These are phyloP conservation scores for Phytophthora aleatoria DNA, from an alignment of 352 stramenopile species.

Conservation along the genomic window DNA sequence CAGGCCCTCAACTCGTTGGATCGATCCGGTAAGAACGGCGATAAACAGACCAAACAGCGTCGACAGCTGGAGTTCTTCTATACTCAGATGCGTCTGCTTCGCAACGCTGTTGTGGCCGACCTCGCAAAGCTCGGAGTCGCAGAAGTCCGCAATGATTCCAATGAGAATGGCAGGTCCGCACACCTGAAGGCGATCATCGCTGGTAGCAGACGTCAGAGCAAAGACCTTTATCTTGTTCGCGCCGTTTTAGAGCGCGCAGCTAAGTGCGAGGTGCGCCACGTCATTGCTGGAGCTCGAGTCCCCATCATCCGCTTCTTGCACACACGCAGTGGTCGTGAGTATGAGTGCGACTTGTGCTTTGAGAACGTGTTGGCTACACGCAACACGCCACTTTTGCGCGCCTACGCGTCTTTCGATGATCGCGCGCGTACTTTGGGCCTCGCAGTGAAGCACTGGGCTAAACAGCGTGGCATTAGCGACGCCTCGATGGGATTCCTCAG, in stretches of 20 bases:
- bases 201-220: slow-evolving; percentile 39
- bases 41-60: slow-evolving; percentile 39
- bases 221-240: slow-evolving; percentile 60
- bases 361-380: slow-evolving; percentile 80
- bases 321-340: slow-evolving; percentile 35
- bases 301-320: slow-evolving; percentile 85
- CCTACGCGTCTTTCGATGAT: slow-evolving; percentile 78
- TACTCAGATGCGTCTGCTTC: slow-evolving; percentile 40
- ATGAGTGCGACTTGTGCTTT: slow-evolving; percentile 87
- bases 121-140: slow-evolving; percentile 23
- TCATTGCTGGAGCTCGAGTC: slow-evolving; percentile 76
- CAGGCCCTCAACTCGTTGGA: slow-evolving; percentile 41
- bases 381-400: slow-evolving; percentile 82
- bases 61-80: slow-evolving; percentile 53
- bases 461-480: slow-evolving; percentile 96
- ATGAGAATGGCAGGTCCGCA: slow-evolving; percentile 20
- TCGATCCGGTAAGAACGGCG: slow-evolving; percentile 32
- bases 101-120: slow-evolving; percentile 37
- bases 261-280: slow-evolving; percentile 60
- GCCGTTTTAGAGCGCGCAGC: slow-evolving; percentile 47
- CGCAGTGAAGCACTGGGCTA: slow-evolving; percentile 98
- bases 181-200: slow-evolving; percentile 46
- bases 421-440: slow-evolving; percentile 90
- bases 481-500: slow-evolving; percentile 95
- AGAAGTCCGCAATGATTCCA: slow-evolving; percentile 10